These are phyloP conservation scores for Hypoxylon sp. DNA, from an alignment of 2,329 filamentous ascomycete species.

Conservation along the genomic window DNA sequence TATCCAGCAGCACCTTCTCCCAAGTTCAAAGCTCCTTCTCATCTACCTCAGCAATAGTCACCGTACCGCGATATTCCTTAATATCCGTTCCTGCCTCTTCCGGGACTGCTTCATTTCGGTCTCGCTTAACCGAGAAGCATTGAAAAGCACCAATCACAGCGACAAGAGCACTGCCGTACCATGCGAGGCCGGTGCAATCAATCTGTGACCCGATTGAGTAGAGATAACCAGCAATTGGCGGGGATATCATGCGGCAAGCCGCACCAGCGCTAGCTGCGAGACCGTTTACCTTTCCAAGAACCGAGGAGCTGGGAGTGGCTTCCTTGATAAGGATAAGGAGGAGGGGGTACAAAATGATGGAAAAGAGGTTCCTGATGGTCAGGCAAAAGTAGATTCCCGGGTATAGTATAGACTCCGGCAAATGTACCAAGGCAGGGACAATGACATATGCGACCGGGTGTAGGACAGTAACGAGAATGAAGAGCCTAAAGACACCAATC, in stretches of 20 bases:
- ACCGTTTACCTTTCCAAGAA: conserved; percentile 76
- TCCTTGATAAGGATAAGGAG: conserved; percentile 78
- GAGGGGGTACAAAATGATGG: conserved; percentile 76
- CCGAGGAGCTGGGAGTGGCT: conserved; percentile 69
- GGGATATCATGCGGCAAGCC: conserved; percentile 77
- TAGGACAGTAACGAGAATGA: conserved; percentile 71
- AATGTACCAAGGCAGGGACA: conserved; percentile 70
- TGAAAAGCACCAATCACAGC: conserved; percentile 72
- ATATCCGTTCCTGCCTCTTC: conserved; percentile 33
- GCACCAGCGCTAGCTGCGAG: conserved; percentile 76
- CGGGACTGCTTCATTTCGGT: conserved; percentile 35
- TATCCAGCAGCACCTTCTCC: neutral
- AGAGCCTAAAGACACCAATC: conserved; percentile 72
- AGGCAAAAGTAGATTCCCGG: conserved; percentile 72
- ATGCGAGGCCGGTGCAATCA: conserved; percentile 73
- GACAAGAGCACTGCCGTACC: conserved; percentile 73
- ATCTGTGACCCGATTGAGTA: conserved; percentile 73
- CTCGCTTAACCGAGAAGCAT: conserved; percentile 68
- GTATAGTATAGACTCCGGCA: conserved; percentile 67
- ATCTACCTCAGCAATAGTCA: conserved; percentile 36
- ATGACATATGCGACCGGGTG: conserved; percentile 74
- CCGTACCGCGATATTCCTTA: conserved; percentile 16
- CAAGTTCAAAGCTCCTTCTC: conserved; percentile 31
- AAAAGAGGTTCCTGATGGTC: conserved; percentile 71
- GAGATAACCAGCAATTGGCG: conserved; percentile 74